Base-by-base conservation (phyloP, 164 flowering plant genomes). In the Brasenia schreberi region DNA sequence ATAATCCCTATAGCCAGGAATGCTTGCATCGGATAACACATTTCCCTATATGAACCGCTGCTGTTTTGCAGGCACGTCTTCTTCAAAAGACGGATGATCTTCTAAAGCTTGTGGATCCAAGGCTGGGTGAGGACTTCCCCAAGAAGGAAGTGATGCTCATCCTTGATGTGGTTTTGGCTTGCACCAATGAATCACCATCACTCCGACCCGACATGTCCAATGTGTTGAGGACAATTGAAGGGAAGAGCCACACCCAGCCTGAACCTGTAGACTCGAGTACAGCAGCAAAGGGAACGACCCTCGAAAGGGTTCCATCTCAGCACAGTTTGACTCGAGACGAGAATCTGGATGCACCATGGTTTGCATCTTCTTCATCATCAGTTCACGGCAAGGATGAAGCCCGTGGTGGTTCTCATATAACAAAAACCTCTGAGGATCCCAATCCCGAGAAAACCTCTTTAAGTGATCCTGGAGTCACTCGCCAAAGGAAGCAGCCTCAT, bases 171-270 rank as follows among this genome's bases (percentile, higher is more conserved):
- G 87, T 85, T 67, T 80, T 83, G 23, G 7, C 82, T 63, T 82
- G 89, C 77, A 82, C 87, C 59, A 81, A 82, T 68, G 84, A 84
- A 59, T 75, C 87, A 19, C 87, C 87, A 0, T 75, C 87, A 9
- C 83, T 85, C 4, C 69, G 89, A 71, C 89, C 87, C 0, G 75
- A 71, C 23, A 85, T 85, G 83, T 79, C 87, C 1, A 78, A 75
- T 62, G 87, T 77, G 4, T 81, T 82, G 60, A 83, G 83, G 76
- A 80, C 83, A 83, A 83, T 85, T 16, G 83, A 85, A 73, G 89
- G 87, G 52, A 61, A 68, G 23, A 75, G 82, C 33, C 64, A 69
- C 0, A 76, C 81, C 66, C 80, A 81, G 49, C 76, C 77, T 45
- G 11, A 45, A 45, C 12, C 53, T 45, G 53, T 45, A 6, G 7